Evolutionary conservation across 805 yeast genomes (phyloP).

Genomic region (Suhomyces faveliae): DNA sequence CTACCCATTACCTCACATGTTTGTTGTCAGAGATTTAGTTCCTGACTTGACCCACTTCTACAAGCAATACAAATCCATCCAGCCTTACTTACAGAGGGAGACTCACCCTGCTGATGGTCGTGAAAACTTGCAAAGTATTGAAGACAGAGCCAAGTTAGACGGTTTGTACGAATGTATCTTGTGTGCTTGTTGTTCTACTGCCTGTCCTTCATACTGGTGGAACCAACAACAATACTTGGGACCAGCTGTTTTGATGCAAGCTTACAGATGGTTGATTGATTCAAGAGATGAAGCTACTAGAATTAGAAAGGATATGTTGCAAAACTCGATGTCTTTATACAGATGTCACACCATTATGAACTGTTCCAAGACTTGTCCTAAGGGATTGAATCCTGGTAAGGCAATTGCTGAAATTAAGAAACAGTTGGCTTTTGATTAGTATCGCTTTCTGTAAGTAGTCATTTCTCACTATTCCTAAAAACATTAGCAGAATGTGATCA

Average conservation of each 20-base stretch:
- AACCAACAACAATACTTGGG: constrained; percentile 98
- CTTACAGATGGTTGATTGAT: constrained; percentile 97
- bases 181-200: constrained; percentile 98
- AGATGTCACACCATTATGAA: constrained; percentile 99
- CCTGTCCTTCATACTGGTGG: constrained; percentile 99
- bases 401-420: constrained; percentile 98
- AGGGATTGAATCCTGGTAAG: constrained; percentile 96
- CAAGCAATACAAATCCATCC: constrained; percentile 97
- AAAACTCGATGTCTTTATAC: constrained; percentile 95
- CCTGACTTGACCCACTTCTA: constrained; percentile 97
- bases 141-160: constrained; percentile 92
- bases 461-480: not conserved
- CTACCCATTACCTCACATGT: constrained; percentile 98
- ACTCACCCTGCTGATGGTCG: constrained; percentile 82
- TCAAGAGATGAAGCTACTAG: constrained; percentile 90
- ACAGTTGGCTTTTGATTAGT: constrained; percentile 73
- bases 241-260: constrained; percentile 99
- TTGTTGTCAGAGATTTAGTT: constrained; percentile 92
- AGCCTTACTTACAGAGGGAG: constrained; percentile 90
- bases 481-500: not conserved
- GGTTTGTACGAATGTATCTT: constrained; percentile 96
- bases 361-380: constrained; percentile 97
- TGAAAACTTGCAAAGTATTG: constrained; percentile 88
- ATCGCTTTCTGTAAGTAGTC: not conserved
- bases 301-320: constrained; percentile 81